Evolutionary conservation across 768 basidiomycete species (phyloP).

Genomic region (Hortiboletus flavorubellus): DNA sequence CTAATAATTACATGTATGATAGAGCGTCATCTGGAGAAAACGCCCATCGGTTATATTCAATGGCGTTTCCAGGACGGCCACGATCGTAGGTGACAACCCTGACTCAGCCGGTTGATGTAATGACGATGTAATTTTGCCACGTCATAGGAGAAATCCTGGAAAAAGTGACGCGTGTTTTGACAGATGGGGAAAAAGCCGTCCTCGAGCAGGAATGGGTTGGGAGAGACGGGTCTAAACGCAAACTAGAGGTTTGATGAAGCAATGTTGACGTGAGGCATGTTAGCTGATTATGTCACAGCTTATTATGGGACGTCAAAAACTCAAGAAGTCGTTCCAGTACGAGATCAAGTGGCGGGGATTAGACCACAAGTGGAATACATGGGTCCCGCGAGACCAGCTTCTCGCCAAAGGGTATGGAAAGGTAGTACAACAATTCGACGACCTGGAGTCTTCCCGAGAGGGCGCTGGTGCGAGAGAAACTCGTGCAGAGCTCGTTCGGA

Average conservation of each 20-base stretch:
- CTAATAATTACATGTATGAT: slow-evolving; percentile 20
- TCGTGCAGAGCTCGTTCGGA: slow-evolving; percentile 72
- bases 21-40: slow-evolving; percentile 95
- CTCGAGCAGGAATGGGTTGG: slow-evolving; percentile 88
- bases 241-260: slow-evolving; percentile 69
- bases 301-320: slow-evolving; percentile 93
- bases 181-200: slow-evolving; percentile 76
- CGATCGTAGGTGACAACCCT: slow-evolving; percentile 62
- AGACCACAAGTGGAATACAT: slow-evolving; percentile 86
- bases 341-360: slow-evolving; percentile 85
- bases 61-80: slow-evolving; percentile 99
- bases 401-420: slow-evolving; percentile 85
- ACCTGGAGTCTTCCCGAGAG: slow-evolving; percentile 92
- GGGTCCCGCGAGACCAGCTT: slow-evolving; percentile 87
- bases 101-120: slow-evolving; percentile 6
- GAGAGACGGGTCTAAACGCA: slow-evolving; percentile 85
- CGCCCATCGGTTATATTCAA: slow-evolving; percentile 94
- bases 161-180: slow-evolving; percentile 87
- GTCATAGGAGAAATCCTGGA: slow-evolving; percentile 78
- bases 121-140: slow-evolving; percentile 11
- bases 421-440: slow-evolving; percentile 91
- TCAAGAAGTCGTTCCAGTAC: slow-evolving; percentile 94
- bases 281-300: slow-evolving; percentile 42
- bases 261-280: slow-evolving; percentile 7
- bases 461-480: slow-evolving; percentile 93